Base-by-base conservation (phyloP, 768 basidiomycete genomes). In the Boletellus ananas region DNA sequence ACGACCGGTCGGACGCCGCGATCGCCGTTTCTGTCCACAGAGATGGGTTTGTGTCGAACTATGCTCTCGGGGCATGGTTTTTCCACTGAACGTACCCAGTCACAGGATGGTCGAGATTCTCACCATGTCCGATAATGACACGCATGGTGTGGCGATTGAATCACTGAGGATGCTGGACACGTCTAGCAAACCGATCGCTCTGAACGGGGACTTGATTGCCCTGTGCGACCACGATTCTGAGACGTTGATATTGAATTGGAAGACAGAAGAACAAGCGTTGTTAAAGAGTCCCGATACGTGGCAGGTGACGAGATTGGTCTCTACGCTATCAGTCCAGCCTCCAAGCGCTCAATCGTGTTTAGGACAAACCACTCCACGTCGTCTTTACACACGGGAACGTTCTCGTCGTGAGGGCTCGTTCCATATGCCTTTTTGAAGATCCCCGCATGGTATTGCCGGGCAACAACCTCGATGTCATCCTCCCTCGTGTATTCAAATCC, bases 191-290 rank as follows among this genome's bases (percentile, higher is more conserved):
- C 82, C 80, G 0, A 65, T 83, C 8, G 65, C 73, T 1, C 60
- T 87, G 14, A 58, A 68, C 2, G 82, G 80, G 2, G 74, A 81
- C 45, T 31, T 82, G 5, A 59, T 86, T 3, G 81, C 78, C 0
- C 62, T 84, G 33, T 75, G 78, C 45, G 79, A 87, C 51, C 74
- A 81, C 42, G 59, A 66, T 13, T 70, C 74, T 0, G 73, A 75
- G 44, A 80, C 79, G 0, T 64, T 73, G n/a, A 66, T 86, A 37
- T 71, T 73, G 60, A 77, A 87, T 54, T 84, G 81, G 81, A 72
- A 65, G 53, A 68, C 70, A 0, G 68, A 71, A 27, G 70, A 70
- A 1, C 74, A 71, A 17, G 83, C 79, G 0, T 58, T 79, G 4
- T 64, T 84, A 17, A 69, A 71, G 43, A 72, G 77, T 54, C 56